Percentiles rank a stretch among this genome's conserved stretches.
Conservation (phyloP, 202 grass and related monocot genomes). For the Musa balbisiana region DNA sequence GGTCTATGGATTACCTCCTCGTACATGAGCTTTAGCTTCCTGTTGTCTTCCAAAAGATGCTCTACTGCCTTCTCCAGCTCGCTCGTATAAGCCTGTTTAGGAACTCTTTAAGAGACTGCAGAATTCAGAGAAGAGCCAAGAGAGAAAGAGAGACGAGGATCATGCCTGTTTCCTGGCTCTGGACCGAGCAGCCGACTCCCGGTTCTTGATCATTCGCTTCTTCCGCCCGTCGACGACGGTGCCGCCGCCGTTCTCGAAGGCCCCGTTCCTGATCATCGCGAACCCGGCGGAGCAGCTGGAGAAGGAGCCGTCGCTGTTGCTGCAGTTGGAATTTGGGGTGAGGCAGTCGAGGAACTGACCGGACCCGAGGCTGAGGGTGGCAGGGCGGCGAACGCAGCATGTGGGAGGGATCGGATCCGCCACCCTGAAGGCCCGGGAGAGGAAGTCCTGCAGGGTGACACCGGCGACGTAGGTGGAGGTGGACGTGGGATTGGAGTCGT, state of each 20-base stretch:
- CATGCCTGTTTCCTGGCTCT: slow-evolving; percentile 19
- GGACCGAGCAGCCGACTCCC: slow-evolving; percentile 16
- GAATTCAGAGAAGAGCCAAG: not conserved
- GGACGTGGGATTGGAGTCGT: not conserved
- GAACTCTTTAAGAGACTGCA: not conserved
- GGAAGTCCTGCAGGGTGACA: not conserved
- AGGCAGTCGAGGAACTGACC: not conserved
- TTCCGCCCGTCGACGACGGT: not conserved
- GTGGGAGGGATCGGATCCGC: not conserved
- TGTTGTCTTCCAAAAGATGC: not conserved
- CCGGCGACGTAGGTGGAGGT: not conserved
- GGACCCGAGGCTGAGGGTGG: not conserved
- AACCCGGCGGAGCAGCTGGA: no score
- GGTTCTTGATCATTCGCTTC: slow-evolving; percentile 18
- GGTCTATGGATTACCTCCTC: not conserved
- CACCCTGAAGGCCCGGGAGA: not conserved
- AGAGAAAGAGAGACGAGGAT: not conserved
- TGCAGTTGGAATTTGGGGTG: not conserved
- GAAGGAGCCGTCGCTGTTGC: not conserved
- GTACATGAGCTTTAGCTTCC: not conserved
- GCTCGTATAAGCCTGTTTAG: not conserved
- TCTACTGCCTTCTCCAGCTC: not conserved
- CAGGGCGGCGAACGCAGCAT: not conserved
- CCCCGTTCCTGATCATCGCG: no score
- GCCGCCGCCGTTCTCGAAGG: not conserved